Conservation (phyloP, 2,329 filamentous ascomycete genomes). For the Aspergillus fumigatiaffinis region DNA sequence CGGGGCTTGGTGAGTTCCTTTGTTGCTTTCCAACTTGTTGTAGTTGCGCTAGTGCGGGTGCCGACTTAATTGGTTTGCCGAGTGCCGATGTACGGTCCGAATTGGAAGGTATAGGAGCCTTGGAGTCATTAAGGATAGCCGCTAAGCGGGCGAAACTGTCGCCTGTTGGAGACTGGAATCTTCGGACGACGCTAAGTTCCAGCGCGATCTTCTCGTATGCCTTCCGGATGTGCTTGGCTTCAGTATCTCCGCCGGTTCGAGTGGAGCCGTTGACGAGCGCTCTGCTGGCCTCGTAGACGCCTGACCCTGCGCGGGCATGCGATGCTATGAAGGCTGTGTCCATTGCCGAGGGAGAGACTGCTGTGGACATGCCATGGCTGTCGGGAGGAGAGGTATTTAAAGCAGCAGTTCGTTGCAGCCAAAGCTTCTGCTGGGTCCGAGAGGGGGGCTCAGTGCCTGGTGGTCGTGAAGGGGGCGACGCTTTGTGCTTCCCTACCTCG, state of each 20-base stretch:
- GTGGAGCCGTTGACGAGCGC: slow-evolving; percentile 27
- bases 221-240: slow-evolving; percentile 39
- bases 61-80: slow-evolving; percentile 32
- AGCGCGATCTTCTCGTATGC: slow-evolving; percentile 43
- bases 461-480: slow-evolving; percentile 32
- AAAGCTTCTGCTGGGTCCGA: slow-evolving; percentile 47
- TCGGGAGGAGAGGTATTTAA: slow-evolving; percentile 44
- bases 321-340: slow-evolving; percentile 32
- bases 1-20: slow-evolving; percentile 16
- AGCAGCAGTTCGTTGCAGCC: slow-evolving; percentile 44
- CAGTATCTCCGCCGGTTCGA: slow-evolving; percentile 28
- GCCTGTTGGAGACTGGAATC: slow-evolving; percentile 42
- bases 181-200: slow-evolving; percentile 43
- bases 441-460: slow-evolving; percentile 38
- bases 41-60: slow-evolving; percentile 29
- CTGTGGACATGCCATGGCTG: slow-evolving; percentile 29
- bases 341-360: slow-evolving; percentile 31
- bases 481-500: slow-evolving; percentile 23
- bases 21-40: slow-evolving; percentile 21
- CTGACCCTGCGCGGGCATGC: slow-evolving; percentile 27
- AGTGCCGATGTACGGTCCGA: slow-evolving; percentile 19
- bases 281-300: slow-evolving; percentile 27
- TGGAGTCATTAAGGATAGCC: slow-evolving; percentile 22
- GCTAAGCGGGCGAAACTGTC: slow-evolving; percentile 41
- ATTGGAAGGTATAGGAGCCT: slow-evolving; percentile 2